Evolutionary conservation across 2,329 filamentous ascomycete genomes (phyloP).

Genomic region (Penicillium brasilianum): DNA sequence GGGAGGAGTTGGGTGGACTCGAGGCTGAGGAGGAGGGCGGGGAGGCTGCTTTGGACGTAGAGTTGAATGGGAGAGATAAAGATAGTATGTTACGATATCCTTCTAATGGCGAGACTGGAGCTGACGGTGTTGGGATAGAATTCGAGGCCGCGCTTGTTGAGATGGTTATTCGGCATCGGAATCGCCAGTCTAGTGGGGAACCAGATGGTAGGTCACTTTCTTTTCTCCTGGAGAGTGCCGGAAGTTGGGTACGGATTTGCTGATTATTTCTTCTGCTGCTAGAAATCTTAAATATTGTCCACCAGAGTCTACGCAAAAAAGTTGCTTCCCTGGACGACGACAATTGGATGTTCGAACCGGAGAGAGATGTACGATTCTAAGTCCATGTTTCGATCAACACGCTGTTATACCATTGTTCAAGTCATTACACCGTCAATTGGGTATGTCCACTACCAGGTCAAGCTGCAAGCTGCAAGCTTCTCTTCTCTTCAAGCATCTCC

Average conservation of each 20-base stretch:
- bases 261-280: slow-evolving; percentile 14
- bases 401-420: slow-evolving; percentile 20
- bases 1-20: slow-evolving; percentile 49
- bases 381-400: slow-evolving; percentile 3
- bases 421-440: slow-evolving; percentile 24
- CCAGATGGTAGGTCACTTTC: slow-evolving; percentile 62
- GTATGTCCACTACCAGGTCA: slow-evolving; percentile 16
- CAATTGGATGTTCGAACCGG: slow-evolving; percentile 87
- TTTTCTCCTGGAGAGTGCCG: not conserved
- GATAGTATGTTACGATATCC: slow-evolving; percentile 42
- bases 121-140: slow-evolving; percentile 34
- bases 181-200: slow-evolving; percentile 62
- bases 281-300: slow-evolving; percentile 74
- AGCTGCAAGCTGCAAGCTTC: not conserved
- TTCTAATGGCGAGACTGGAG: not conserved
- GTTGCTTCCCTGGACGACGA: slow-evolving; percentile 78
- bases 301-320: slow-evolving; percentile 72
- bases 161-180: slow-evolving; percentile 47
- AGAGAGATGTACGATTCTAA: slow-evolving; percentile 54
- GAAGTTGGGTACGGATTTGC: not conserved
- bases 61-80: slow-evolving; percentile 43
- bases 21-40: slow-evolving; percentile 59
- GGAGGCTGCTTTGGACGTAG: slow-evolving; percentile 58
- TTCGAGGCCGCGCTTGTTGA: slow-evolving; percentile 53
- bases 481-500: not conserved